Base-by-base conservation (phyloP, 2,329 filamentous ascomycete species). In the Gaeumannomyces tritici region DNA sequence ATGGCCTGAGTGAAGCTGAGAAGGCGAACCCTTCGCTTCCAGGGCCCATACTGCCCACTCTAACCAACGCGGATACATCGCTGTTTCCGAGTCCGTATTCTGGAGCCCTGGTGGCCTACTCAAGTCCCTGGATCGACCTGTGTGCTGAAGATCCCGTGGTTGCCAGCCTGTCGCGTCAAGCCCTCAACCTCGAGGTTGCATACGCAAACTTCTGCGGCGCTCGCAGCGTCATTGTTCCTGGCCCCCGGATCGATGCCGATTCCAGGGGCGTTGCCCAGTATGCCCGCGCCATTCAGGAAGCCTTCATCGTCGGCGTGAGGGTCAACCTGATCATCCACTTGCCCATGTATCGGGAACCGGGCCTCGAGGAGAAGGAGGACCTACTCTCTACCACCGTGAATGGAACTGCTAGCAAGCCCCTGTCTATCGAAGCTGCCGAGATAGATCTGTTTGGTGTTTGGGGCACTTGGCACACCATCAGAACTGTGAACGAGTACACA, bases 121-220 rank as follows among this genome's bases (percentile, higher is more conserved):
- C 86, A n/a, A 96, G 92, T 73, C 84, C 91, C 7, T 98, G 93
- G 93, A 93, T 96, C 67, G 93, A 98, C 71, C 78, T 98, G 15
- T 89, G 88, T 69, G 96, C 93, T 2, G 77, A 86, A 1, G 89
- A 97, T 73, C 90, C 92, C 8, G 75, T 93, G 65, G 87, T 98
- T 65, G 87, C 91, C 9, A 90, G 90, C 72, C 83, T 98, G 63
- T 97, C 93, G 47, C 86, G 90, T 57, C 93, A 97, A 75, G 89
- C 96, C 8, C 80, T 99, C 66, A 92, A 92, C 72, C 82, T 96
- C 54, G 95, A 99, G 73, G 83, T 98, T 59, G 90, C 91, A 59
- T 99, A 97, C 76, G 95, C 96, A 66, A 93, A 91, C 65, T 99
- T 98, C 76, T 97, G 92, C 70, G 96, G 96, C 47, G 83, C 95